Conservation (phyloP, 1,284 basidiomycete species). For the Naganishia albida region DNA sequence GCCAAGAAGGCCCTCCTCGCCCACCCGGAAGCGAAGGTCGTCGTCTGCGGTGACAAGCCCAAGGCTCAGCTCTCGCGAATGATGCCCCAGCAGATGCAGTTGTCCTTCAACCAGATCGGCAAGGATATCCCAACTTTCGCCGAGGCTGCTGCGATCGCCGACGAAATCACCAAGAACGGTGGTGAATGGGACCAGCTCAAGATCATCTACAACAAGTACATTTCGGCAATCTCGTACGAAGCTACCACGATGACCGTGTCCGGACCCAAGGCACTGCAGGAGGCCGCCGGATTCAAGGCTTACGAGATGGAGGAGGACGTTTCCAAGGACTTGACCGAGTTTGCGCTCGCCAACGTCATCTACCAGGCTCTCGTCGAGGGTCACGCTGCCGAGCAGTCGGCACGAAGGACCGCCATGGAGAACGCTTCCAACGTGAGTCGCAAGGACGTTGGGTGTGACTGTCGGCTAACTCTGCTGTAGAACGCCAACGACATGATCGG, state of each 20-base stretch:
- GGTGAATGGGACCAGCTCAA: conserved; percentile 79
- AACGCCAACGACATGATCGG: conserved; percentile 93
- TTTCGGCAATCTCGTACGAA: conserved; percentile 93
- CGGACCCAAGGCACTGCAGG: conserved; percentile 70
- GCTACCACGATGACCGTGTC: conserved; percentile 72
- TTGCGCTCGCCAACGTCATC: conserved; percentile 94
- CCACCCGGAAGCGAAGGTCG: conserved; percentile 67
- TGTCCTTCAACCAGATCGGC: conserved; percentile 97
- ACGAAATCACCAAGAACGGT: conserved; percentile 83
- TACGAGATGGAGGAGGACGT: conserved; percentile 97
- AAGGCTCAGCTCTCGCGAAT: conserved; percentile 84
- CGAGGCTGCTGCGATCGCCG: conserved; percentile 90
- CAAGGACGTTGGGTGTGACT: not conserved
- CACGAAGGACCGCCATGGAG: conserved; percentile 97
- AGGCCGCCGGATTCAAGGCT: conserved; percentile 79
- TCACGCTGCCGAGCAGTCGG: conserved; percentile 82
- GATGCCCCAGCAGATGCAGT: conserved; percentile 67
- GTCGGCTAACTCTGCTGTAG: conserved; percentile 44
- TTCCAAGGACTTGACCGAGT: conserved; percentile 91
- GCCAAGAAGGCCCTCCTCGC: conserved; percentile 68
- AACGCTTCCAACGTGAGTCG: conserved; percentile 79
- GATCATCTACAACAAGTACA: conserved; percentile 93
- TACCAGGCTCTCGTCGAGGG: conserved; percentile 92
- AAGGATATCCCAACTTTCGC: conserved; percentile 96
- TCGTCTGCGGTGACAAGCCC: conserved; percentile 96